Evolutionary conservation across 805 yeast species (phyloP).

Genomic region (Candida silvicultrix): DNA sequence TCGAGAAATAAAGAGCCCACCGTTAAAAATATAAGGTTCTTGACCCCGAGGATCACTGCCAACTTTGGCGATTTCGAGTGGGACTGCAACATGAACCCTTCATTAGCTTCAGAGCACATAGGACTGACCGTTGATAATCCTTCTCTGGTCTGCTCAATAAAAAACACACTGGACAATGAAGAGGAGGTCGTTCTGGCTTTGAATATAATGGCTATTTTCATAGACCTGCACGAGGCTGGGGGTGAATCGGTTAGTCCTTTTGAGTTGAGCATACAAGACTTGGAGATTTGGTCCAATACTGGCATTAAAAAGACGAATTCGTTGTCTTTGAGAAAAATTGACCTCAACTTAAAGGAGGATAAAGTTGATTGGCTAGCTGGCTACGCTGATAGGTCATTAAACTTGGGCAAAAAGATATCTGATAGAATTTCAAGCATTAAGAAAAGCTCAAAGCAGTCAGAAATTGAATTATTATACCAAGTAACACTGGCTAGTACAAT

Average conservation of each 20-base stretch:
- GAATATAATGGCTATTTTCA: not conserved
- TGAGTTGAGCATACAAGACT: conserved; percentile 8
- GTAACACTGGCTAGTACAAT: conserved; percentile 41
- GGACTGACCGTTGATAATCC: conserved; percentile 11
- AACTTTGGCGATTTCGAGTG: conserved; percentile 29
- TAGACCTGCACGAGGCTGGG: not conserved
- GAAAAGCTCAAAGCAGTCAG: conserved; percentile 10
- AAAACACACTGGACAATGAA: not conserved
- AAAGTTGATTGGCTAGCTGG: conserved; percentile 28
- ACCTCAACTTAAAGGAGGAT: conserved; percentile 25
- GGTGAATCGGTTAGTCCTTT: not conserved
- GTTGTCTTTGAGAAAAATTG: conserved; percentile 23
- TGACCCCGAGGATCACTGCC: conserved; percentile 38
- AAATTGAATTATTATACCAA: conserved; percentile 33
- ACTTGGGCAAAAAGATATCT: conserved; percentile 7
- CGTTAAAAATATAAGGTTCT: conserved; percentile 39
- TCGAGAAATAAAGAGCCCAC: conserved; percentile 27
- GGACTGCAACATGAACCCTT: conserved; percentile 5
- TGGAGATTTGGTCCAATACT: conserved; percentile 27
- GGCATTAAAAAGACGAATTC: conserved; percentile 13
- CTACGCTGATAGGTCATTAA: conserved; percentile 13
- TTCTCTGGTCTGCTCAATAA: conserved; percentile 16
- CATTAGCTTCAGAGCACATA: conserved; percentile 13
- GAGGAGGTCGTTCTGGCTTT: not conserved
- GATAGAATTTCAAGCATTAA: conserved; percentile 3